Evolutionary conservation across 768 basidiomycete species (phyloP), one percentile per base, ranked within the genome.

Genomic region (Rhodosporidiobolus odoratus): DNA sequence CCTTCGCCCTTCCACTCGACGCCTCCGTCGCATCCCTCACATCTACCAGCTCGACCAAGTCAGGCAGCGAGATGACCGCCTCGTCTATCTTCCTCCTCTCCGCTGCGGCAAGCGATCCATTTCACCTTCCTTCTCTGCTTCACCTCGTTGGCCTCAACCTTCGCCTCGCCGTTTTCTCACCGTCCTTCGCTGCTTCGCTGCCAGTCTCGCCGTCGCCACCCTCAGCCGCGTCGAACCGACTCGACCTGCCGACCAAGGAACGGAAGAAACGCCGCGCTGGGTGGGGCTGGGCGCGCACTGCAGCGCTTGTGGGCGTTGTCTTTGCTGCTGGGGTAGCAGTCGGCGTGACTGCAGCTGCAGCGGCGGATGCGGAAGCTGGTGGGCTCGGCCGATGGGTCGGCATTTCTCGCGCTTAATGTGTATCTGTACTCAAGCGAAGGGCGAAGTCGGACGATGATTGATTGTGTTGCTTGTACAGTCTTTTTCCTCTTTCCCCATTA

Each of bases 121-220:
- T 73, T 61, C 67, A 73, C 48, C 50, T 73, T 23, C 72, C 72
- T 8, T 54, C 59, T 6, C 59, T 73, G 34, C 59, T 73, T 0
- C 67, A 62, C 59, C 72, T 73, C 56, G 72, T 73, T 23, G 72
- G 72, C 8, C 64, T 73, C 59, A 73, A 73, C 43, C 50, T 73
- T 13, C 63, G 72, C 16, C 72, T 73, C 50, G 59, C 59, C 7
- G 17, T 73, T 27, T 60, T 65, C 23, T 58, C 53, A 0, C n/a
- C 41, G 30, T 10, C 53, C 17, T 12, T 27, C 16, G 19, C 47
- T 41, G n/a, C 7, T 3, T 23, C 43, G 43, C 43, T 45, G 43
- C 23, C 43, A 27, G 13, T 8, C 15, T 7, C 35, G 16, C 7
- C 58, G 37, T 9, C 27, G 30, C 30, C 19, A 1, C 30, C 17